Evolutionary conservation across 768 basidiomycete genomes (phyloP).

Genomic region (Trametes cinnabarina): DNA sequence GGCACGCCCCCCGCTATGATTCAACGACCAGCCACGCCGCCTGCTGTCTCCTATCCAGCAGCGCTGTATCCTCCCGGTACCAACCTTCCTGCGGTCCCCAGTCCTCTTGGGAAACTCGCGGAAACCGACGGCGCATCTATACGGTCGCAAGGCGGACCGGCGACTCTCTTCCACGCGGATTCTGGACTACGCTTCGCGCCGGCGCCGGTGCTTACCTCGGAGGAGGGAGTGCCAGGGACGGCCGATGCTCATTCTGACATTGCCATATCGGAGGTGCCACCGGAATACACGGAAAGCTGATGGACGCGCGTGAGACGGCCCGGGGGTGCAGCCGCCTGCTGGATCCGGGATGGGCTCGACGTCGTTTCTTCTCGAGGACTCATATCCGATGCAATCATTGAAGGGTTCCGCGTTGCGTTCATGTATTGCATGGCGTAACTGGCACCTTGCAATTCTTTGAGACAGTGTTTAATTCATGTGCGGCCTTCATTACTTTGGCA

Average conservation of each 20-base stretch:
- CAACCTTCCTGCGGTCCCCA: neutral
- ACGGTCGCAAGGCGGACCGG: neutral
- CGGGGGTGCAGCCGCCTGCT: neutral
- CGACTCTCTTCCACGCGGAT: conserved; percentile 4
- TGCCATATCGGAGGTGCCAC: conserved; percentile 8
- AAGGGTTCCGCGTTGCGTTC: too few relatives aligned
- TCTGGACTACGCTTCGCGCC: conserved; percentile 8
- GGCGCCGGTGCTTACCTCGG: neutral
- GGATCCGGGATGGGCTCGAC: neutral
- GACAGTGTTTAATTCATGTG: too few relatives aligned
- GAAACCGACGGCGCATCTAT: neutral
- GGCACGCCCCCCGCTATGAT: neutral
- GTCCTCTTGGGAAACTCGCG: neutral
- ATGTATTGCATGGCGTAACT: too few relatives aligned
- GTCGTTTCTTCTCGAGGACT: too few relatives aligned
- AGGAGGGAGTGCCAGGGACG: neutral
- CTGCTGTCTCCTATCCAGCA: neutral
- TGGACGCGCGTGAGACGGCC: neutral
- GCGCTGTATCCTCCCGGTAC: neutral
- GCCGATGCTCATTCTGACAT: neutral
- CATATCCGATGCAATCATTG: too few relatives aligned
- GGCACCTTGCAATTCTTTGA: too few relatives aligned
- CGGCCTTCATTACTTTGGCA: too few relatives aligned
- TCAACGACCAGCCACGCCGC: neutral
- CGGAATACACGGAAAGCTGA: conserved; percentile 7